phyloP scores from a whole-genome alignment of 2,329 filamentous ascomycete genomes.

The Pseudocercospora cruenta region DNA sequence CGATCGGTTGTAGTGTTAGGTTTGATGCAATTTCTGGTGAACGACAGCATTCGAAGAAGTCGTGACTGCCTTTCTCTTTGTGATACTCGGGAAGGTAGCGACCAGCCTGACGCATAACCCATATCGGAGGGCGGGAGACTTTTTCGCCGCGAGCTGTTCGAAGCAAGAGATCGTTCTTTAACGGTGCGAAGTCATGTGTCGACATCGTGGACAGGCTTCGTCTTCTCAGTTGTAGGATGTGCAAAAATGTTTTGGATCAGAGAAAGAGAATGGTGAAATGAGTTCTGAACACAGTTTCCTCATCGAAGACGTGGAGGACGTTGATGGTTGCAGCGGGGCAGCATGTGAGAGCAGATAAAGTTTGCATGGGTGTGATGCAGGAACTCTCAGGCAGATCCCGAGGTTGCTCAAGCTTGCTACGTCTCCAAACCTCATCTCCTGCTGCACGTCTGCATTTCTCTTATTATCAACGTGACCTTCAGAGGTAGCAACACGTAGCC shows the following conservation, averaged over 20 bases:
- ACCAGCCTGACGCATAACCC: constrained; percentile 99
- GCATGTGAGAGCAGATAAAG: background rate
- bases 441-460: background rate
- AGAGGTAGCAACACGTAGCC: background rate
- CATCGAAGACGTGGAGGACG: background rate
- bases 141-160: constrained; percentile 87
- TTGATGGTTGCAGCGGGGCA: background rate
- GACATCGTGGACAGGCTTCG: constrained; percentile 1
- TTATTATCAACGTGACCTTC: background rate
- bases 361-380: background rate
- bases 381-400: background rate
- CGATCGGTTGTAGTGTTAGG: constrained; percentile 90
- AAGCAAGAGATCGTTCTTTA: constrained; percentile 91
- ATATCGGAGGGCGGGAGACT: constrained; percentile 91
- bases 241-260: background rate
- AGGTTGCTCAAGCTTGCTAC: background rate
- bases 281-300: background rate
- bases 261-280: background rate
- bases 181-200: constrained; percentile 67
- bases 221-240: background rate
- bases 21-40: constrained; percentile 90
- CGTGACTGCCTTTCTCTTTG: constrained; percentile 82
- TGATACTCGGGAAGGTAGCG: constrained; percentile 98
- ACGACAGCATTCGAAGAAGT: constrained; percentile 98
- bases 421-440: background rate